Evolutionary conservation across 2,329 filamentous ascomycete species (phyloP), one percentile per base, ranked within the genome.

Genomic region (Fusarium musae): DNA sequence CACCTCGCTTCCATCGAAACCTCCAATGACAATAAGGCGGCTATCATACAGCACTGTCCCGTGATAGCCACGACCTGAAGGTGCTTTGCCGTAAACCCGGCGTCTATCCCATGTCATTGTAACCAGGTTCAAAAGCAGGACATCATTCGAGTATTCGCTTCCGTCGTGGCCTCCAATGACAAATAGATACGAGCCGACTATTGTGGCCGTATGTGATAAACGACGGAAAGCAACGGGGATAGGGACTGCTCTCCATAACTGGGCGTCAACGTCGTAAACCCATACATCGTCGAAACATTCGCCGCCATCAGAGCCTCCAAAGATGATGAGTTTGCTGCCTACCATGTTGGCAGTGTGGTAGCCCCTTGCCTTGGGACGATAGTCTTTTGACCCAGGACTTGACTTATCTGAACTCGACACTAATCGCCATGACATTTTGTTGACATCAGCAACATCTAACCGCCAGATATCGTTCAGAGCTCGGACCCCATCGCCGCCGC

Each of bases 291-390:
- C 88, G 82, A 93, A 93, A 81, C 91, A 93, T 81, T 93, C 90
- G 58, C 89, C 90, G 72, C 91, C 91, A 79, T 93, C 91, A 6
- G 89, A 92, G 39, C 91, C 91, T 43, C 91, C 91, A 79, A 89
- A 93, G 75, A 93, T 90, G 79, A 93, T 92, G 69, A 93, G 87
- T 82, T 93, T 93, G 81, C 87, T 88, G 72, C 90, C 91, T 47
- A 93, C 90, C 87, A 93, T 92, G 79, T 93, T 93, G 72, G 91
- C 91, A 9, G 91, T 93, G 80, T 93, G 91, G 78, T 93, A 93
- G 58, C 91, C 91, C 54, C 91, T 84, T 26, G 91, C 89, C 78
- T 90, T 91, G 26, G 91, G 91, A 52, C 85, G 85, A 53, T 80
- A 78, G 64, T 86, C 85, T 54, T 78, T 78, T 40, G 71, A 70